Evolutionary conservation across 169 alveolate genomes (phyloP).

Genomic region (Perkinsus olseni): DNA sequence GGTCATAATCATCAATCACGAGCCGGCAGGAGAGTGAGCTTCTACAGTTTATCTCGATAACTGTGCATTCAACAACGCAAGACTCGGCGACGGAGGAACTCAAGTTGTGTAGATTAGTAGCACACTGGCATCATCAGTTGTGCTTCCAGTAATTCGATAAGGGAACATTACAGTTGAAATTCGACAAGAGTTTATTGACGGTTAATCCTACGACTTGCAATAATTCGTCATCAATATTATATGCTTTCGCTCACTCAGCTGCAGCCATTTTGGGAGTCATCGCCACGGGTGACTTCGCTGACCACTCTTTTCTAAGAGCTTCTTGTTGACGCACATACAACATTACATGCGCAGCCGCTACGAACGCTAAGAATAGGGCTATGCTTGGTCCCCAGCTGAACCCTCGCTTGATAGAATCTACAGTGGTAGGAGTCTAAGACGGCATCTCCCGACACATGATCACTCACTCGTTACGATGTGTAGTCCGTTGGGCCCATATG

Average conservation of each 20-base stretch:
- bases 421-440: too few species aligned
- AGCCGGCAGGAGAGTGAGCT: too few species aligned
- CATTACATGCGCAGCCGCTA: not conserved
- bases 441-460: not conserved
- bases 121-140: too few species aligned
- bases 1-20: too few species aligned
- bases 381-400: not conserved
- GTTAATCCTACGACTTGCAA: too few species aligned
- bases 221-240: too few species aligned
- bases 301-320: not conserved
- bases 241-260: not conserved
- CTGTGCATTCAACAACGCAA: too few species aligned
- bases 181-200: too few species aligned
- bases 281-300: not conserved
- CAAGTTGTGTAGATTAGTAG: not conserved
- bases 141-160: too few species aligned
- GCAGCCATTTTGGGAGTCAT: not conserved
- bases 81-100: too few species aligned
- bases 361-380: not conserved
- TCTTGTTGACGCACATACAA: not conserved
- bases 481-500: slow-evolving; percentile 19
- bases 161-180: too few species aligned
- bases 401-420: not conserved
- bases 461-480: not conserved
- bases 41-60: too few species aligned